phyloP scores from a whole-genome alignment of 2,329 filamentous ascomycete genomes.

The Calonectria hawksworthii region DNA sequence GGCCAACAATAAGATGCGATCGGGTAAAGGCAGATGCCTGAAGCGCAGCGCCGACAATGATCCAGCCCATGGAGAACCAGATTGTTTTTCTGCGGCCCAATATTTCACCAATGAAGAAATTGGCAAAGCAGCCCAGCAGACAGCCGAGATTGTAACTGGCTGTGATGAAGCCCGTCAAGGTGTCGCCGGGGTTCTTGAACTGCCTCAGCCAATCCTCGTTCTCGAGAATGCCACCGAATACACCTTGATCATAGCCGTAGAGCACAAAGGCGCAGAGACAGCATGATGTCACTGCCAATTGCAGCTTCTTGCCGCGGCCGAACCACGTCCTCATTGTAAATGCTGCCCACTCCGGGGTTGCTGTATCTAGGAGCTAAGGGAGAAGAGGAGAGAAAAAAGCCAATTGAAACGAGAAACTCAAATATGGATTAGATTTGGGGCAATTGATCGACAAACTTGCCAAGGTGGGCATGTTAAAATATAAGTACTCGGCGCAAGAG shows the following conservation, averaged over 20 bases:
- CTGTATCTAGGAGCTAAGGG: neutral
- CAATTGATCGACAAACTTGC: neutral
- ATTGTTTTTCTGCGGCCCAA: slow-evolving; percentile 66
- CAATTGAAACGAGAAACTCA: neutral
- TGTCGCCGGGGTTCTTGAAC: slow-evolving; percentile 41
- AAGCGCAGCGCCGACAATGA: slow-evolving; percentile 71
- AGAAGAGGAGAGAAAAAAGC: neutral
- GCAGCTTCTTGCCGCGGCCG: slow-evolving; percentile 41
- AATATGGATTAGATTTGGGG: neutral
- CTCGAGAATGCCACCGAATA: slow-evolving; percentile 61
- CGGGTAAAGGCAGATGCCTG: slow-evolving; percentile 62
- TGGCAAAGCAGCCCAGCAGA: slow-evolving; percentile 56
- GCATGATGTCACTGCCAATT: slow-evolving; percentile 37
- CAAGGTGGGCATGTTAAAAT: neutral
- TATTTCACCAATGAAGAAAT: slow-evolving; percentile 65
- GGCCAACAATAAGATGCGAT: slow-evolving; percentile 62
- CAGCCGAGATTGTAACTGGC: slow-evolving; percentile 56
- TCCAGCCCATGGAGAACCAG: slow-evolving; percentile 65
- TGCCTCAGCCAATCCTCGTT: slow-evolving; percentile 57
- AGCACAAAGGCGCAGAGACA: slow-evolving; percentile 41
- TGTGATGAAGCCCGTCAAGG: slow-evolving; percentile 43
- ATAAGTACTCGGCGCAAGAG: neutral
- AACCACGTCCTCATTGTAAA: slow-evolving; percentile 36
- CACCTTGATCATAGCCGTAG: slow-evolving; percentile 63
- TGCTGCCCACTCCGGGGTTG: neutral